Base-by-base conservation (phyloP, 75 land plant species). In the Picea sitchensis region DNA sequence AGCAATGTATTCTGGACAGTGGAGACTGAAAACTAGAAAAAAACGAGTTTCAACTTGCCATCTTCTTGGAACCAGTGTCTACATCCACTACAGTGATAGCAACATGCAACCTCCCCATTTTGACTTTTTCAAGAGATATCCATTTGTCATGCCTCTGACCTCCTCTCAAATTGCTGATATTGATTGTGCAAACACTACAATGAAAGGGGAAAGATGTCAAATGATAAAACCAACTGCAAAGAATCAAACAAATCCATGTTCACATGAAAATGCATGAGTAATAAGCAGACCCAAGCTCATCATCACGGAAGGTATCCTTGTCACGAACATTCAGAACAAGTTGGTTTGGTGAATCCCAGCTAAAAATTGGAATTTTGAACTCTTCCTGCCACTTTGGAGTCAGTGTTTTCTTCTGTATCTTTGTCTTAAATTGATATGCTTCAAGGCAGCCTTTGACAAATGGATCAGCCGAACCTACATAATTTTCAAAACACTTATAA, bases 321-420 rank as follows among this genome's bases (percentile, higher is more conserved):
- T 98, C 99, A 73, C 90, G 83, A 81, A 98, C 93, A 84, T 88
- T 86, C 79, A 98, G 80, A 32, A 77, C 61, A 31, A 98, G 80
- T 13, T 80, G n/a, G 85, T 93, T 90, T 18, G 85, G 85, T 36
- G 84, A 73, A 0, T 92, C 96, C 99, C 99, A 98, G 67, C 92
- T 82, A 21, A 65, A 77, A 41, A 98, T 90, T 6, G 99, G 98
- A 76, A 98, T 79, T 71, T 85, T 85, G 75, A 93, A 92, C 30
- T 87, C 92, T 80, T 98, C 99, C 14, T 81, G 84, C 99, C 99
- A 98, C 67, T 93, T 92, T 59, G 99, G 99, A 75, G 76, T 58
- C 69, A 98, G 77, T 38, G 98, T 98, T 74, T 93, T 98, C 92
- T 80, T 89, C 44, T 90, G 93, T 57, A 86, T 88, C 76, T 88